phyloP scores from a whole-genome alignment of 306 rosid genomes.

The Citrullus mucosospermus region DNA sequence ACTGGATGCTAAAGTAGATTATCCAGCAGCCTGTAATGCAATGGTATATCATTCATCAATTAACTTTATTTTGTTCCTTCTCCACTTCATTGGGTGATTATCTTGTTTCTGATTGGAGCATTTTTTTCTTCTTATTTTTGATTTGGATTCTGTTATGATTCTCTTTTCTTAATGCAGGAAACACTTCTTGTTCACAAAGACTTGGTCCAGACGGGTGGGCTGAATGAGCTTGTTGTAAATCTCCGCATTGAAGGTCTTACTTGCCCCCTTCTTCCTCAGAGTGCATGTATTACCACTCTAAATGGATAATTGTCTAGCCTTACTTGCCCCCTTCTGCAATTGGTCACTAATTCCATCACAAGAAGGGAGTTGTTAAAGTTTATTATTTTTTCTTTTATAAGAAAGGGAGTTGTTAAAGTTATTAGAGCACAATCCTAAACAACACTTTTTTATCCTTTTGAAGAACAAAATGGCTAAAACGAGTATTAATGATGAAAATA shows the following conservation, averaged over 20 bases:
- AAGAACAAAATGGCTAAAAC: neutral
- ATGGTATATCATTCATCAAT: slow-evolving; percentile 43
- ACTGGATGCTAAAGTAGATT: slow-evolving; percentile 84
- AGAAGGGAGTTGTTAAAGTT: neutral
- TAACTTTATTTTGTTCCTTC: neutral
- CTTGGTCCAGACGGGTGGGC: slow-evolving; percentile 27
- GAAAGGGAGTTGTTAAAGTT: neutral
- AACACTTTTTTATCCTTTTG: neutral
- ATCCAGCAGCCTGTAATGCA: slow-evolving; percentile 98
- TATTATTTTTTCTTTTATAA: too few relatives aligned
- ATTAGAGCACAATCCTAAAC: neutral
- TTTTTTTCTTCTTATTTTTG: neutral
- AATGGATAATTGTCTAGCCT: neutral
- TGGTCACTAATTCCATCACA: neutral
- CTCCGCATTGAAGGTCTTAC: slow-evolving; percentile 53
- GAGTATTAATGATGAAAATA: neutral
- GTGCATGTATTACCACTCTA: neutral
- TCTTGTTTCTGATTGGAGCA: neutral
- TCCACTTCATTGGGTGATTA: neutral
- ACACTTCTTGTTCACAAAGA: slow-evolving; percentile 91
- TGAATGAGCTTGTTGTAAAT: slow-evolving; percentile 53
- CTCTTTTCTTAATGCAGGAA: slow-evolving; percentile 47
- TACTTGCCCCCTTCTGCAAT: neutral
- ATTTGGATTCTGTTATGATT: neutral
- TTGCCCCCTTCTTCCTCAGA: neutral